Evolutionary conservation across 441 rosid genomes (phyloP), one percentile per base, ranked within the genome.

Genomic region (Hypseocharis bilobata): DNA sequence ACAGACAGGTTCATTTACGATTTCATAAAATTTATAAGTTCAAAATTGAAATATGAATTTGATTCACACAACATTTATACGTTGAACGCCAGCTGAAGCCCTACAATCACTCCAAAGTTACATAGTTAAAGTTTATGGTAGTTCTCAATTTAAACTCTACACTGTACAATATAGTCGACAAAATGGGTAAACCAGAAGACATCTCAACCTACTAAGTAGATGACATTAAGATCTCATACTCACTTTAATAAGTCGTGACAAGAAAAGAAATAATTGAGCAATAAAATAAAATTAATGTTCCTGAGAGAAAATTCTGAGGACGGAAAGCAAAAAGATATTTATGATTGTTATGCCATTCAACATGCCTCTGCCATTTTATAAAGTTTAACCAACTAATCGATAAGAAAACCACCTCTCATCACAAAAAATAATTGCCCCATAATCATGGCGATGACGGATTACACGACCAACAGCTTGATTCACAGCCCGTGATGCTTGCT

Each of bases 401-500:
- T 32, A 17, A 60, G 49, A 67, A 34, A 58, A 62, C 17, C 72
- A 93, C 99, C 97, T 91, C 74, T 88, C 93, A 81, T 93, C 97
- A 78, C 96, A 87, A 66, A 93, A 85, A 70, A 91, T 86, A 66
- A 93, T 86, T 34, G 95, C 96, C 63, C 99, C 99, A 79, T 86
- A 91, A 78, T 93, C 99, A 79, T 88, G 81, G 56, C 92, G 84
- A 72, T 93, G 99, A 68, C 97, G 97, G 73, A 93, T 93, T 62
- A 93, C 97, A 70, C 97, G 97, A 58, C 99, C 99, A 69, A 93
- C 84, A 65, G 99, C 96, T 77, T 93, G 99, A 80, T 93, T 93
- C 65, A 93, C 99, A 75, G 99, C 99, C 64, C 99, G 80, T 72
- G 86, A 86, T 51, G 96, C 97, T 77, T 91, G 97, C 74, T 88